Evolutionary conservation across 768 basidiomycete species (phyloP).

Genomic region (Rubroboletus satanas): DNA sequence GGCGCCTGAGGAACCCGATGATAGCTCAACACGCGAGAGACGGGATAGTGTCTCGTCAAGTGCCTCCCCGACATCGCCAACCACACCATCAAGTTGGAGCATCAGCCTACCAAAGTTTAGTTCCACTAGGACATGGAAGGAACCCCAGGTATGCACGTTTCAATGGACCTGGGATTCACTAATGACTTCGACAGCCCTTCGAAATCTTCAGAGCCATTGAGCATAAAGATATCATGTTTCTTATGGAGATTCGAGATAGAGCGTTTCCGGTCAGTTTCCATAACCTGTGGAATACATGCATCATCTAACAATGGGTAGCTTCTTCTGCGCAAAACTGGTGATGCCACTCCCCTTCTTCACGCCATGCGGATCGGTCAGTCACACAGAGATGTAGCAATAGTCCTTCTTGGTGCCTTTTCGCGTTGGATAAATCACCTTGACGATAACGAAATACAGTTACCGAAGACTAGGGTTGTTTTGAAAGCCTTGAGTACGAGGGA

Average conservation of each 20-base stretch:
- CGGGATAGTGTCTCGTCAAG: slow-evolving; percentile 15
- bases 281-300: not conserved
- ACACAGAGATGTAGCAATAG: slow-evolving; percentile 79
- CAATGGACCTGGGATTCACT: not conserved
- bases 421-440: slow-evolving; percentile 87
- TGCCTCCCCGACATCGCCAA: slow-evolving; percentile 23
- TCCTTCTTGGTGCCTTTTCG: slow-evolving; percentile 86
- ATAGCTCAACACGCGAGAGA: slow-evolving; percentile 7
- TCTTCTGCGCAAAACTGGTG: slow-evolving; percentile 79
- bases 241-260: slow-evolving; percentile 80
- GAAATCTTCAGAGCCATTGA: slow-evolving; percentile 85
- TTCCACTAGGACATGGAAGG: slow-evolving; percentile 40
- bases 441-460: slow-evolving; percentile 68
- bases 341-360: slow-evolving; percentile 85
- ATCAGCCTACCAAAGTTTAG: slow-evolving; percentile 11
- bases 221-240: slow-evolving; percentile 70
- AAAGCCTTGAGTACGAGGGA: slow-evolving; percentile 70
- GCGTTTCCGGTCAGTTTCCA: slow-evolving; percentile 65
- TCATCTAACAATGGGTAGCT: slow-evolving; percentile 40
- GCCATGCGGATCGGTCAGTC: slow-evolving; percentile 77
- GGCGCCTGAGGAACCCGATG: slow-evolving; percentile 21
- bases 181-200: slow-evolving; percentile 38
- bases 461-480: slow-evolving; percentile 65
- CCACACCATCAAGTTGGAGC: slow-evolving; percentile 11
- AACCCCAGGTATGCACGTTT: slow-evolving; percentile 44